phyloP scores from a whole-genome alignment of 73 alveolate genomes.

The Paramecium sonneborni region DNA sequence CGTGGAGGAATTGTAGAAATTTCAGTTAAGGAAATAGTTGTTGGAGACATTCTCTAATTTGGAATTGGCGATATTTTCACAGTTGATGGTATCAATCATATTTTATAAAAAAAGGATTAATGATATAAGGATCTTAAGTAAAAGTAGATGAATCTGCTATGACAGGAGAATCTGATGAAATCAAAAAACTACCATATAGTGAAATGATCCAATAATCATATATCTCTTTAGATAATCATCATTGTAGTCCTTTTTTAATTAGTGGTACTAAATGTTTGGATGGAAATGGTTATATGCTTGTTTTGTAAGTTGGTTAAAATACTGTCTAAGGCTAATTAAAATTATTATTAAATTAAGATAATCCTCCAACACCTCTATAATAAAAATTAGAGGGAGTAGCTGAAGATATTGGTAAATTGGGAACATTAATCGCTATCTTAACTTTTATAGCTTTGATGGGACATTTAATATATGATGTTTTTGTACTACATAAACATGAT shows the following conservation, averaged over 20 bases:
- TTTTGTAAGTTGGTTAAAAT: constrained; percentile 85
- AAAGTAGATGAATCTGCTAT: constrained; percentile 90
- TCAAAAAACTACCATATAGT: constrained; percentile 70
- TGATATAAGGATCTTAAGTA: constrained; percentile 70
- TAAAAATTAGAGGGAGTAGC: constrained; percentile 91
- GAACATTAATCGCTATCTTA: constrained; percentile 82
- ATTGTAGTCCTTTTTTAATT: constrained; percentile 72
- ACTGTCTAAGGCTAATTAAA: constrained; percentile 85
- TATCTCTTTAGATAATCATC: neutral
- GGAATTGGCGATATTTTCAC: constrained; percentile 90
- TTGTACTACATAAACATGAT: neutral
- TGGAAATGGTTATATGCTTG: constrained; percentile 86
- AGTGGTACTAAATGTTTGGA: constrained; percentile 85
- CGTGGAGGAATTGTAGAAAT: constrained; percentile 82
- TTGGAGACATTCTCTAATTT: constrained; percentile 88
- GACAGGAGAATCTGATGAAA: constrained; percentile 92
- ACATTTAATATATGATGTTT: constrained; percentile 51
- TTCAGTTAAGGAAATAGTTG: constrained; percentile 79
- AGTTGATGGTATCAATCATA: constrained; percentile 82
- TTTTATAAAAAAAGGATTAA: constrained; percentile 58
- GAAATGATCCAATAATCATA: neutral
- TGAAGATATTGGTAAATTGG: constrained; percentile 88
- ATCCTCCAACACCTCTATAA: constrained; percentile 87
- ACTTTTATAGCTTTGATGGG: constrained; percentile 82
- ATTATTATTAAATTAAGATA: constrained; percentile 79